These are phyloP conservation scores for Polyplosphaeria fusca DNA, from an alignment of 495 filamentous ascomycete genomes.

Conservation along the genomic window DNA sequence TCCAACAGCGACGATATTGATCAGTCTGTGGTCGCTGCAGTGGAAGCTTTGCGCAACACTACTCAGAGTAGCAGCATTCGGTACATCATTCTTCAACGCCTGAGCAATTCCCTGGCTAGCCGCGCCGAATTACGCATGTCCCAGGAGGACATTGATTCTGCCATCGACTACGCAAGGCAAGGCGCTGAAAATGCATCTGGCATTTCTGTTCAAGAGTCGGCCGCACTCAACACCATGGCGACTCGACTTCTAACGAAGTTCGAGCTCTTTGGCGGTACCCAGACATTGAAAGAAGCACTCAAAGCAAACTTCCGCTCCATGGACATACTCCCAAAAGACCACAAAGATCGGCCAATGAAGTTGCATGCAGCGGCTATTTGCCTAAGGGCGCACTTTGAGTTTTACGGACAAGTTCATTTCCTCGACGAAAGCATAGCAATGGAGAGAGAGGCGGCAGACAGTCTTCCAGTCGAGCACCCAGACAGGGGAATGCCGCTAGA, in stretches of 20 bases:
- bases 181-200: neutral
- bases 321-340: neutral
- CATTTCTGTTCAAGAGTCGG: neutral
- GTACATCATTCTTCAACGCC: neutral
- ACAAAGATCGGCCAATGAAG: neutral
- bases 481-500: constrained; percentile 1
- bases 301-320: neutral
- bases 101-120: neutral
- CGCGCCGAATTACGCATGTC: neutral
- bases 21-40: neutral
- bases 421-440: constrained; percentile 4
- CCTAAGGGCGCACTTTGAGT: neutral
- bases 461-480: neutral
- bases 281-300: neutral
- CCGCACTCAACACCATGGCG: neutral
- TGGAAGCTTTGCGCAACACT: neutral
- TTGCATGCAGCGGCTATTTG: constrained; percentile 1
- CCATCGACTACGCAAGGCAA: constrained; percentile 5
- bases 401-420: neutral
- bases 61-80: neutral
- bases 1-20: neutral
- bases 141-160: neutral
- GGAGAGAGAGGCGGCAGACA: neutral
- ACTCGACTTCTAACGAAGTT: neutral
- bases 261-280: neutral